Percentiles rank a stretch among this genome's conserved stretches.
phyloP scores from a whole-genome alignment of 805 yeast genomes.

The Ogataea philodendri region DNA sequence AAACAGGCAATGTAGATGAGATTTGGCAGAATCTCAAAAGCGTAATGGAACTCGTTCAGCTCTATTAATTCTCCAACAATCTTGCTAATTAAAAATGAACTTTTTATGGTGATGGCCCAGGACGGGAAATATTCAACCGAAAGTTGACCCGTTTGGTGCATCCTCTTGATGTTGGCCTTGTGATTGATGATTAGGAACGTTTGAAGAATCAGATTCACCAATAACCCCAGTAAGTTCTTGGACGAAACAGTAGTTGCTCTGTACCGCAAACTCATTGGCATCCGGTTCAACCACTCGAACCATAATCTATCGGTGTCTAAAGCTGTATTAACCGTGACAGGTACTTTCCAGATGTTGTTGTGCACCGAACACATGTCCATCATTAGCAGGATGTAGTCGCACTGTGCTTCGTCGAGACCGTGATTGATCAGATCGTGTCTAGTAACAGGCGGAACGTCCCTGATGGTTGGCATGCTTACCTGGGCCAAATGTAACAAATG shows the following conservation, averaged over 20 bases:
- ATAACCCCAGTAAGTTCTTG: constrained; percentile 47
- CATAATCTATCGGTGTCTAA: constrained; percentile 52
- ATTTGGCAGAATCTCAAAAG: constrained; percentile 4
- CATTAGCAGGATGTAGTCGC: constrained; percentile 9
- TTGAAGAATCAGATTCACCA: constrained; percentile 65
- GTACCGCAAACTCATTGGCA: constrained; percentile 59
- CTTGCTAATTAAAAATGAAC: constrained; percentile 9
- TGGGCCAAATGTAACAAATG: constrained; percentile 11
- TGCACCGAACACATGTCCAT: constrained; percentile 7
- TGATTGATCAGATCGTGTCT: constrained; percentile 9
- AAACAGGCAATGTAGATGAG: constrained; percentile 12
- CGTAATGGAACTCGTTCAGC: constrained; percentile 6
- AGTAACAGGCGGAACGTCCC: constrained; percentile 3
- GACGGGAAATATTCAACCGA: constrained; percentile 14
- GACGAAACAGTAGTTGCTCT: constrained; percentile 41
- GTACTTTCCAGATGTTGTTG: constrained; percentile 8
- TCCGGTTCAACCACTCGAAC: constrained; percentile 68
- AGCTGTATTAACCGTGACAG: constrained; percentile 5
- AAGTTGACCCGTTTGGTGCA: constrained; percentile 1
- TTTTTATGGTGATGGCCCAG: constrained; percentile 12
- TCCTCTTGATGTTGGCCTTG: constrained; percentile 55
- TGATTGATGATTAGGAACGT: constrained; percentile 65
- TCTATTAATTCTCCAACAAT: constrained; percentile 6
- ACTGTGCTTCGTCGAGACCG: constrained; percentile 12
- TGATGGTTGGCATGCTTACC: constrained; percentile 1